Evolutionary conservation across 352 stramenopile species (phyloP).

Genomic region (Globisporangium echinulatum): DNA sequence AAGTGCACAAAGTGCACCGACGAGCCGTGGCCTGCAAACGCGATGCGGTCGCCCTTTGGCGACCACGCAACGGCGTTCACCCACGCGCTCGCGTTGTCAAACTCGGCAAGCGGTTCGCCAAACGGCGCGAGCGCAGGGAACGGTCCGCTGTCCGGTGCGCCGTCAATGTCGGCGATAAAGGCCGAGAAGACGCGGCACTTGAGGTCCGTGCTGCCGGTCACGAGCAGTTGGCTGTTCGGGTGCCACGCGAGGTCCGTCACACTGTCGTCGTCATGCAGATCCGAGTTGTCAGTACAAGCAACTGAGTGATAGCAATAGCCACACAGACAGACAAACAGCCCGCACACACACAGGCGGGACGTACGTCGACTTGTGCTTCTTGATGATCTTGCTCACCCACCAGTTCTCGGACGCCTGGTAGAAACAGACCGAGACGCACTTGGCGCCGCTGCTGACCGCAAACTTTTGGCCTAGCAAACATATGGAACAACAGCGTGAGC

Average conservation of each 20-base stretch:
- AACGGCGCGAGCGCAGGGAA: conserved; percentile 76
- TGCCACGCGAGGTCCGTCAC: conserved; percentile 90
- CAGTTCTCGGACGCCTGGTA: conserved; percentile 91
- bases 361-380: conserved; percentile 95
- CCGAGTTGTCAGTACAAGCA: neutral
- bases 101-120: conserved; percentile 75
- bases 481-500: conserved; percentile 4
- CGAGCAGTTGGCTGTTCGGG: conserved; percentile 89
- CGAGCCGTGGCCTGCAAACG: conserved; percentile 88
- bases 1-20: conserved; percentile 89
- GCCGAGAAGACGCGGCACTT: conserved; percentile 92
- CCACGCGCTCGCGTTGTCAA: conserved; percentile 88
- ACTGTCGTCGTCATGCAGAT: conserved; percentile 16
- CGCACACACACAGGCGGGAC: conserved; percentile 13
- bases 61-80: conserved; percentile 91
- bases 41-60: conserved; percentile 80
- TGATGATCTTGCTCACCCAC: conserved; percentile 96
- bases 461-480: conserved; percentile 82
- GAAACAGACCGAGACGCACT: conserved; percentile 92
- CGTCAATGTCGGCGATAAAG: conserved; percentile 81
- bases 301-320: neutral
- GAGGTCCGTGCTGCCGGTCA: conserved; percentile 89
- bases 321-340: neutral
- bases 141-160: conserved; percentile 50
- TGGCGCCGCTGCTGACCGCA: conserved; percentile 88